Evolutionary conservation across 140 eudicot species (phyloP), one percentile per base, ranked within the genome.

Genomic region (Cichorium intybus): DNA sequence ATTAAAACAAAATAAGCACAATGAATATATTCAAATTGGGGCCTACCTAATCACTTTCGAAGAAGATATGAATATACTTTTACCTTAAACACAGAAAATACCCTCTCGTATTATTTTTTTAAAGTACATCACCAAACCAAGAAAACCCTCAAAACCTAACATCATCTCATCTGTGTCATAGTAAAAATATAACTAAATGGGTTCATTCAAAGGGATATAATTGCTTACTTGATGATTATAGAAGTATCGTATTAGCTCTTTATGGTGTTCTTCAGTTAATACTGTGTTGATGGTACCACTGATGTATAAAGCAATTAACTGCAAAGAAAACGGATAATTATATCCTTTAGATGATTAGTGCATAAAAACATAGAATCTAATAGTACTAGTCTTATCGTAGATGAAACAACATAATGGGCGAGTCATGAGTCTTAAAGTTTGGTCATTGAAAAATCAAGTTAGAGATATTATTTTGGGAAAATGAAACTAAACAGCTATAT

Each of bases 291-390:
- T 63, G 0, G 72, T 59, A 73, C 84, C 83, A 34, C 86, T 80
- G 34, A 84, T 77, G 74, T 84, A 74, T 52, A 84, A 64, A 21
- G 82, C 83, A 17, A 84, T 76, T 56, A 84, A 22, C 90, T 80
- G 71, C 70, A 66, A 57, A 71, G 59, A 29, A 60, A 34, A 24
- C 45, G 11, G 11, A 41, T 16, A 46, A 12, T 14, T 60, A 12
- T 60, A 28, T 28, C 14, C 45, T 16, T 56, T 24, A 16, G 24
- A 3, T 29, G n/a, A n/a, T 47, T 17, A 5, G 46, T 10, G n/a
- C 46, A 12, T 39, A 39, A 5, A 11, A 0, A 12, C 1, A 12
- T 2, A 11, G 16, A 35, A 3, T 2, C 14, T 27, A 6, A 27
- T 4, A 27, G 4, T 27, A 2, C 31, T 27, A 27, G 5, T 27